Percentiles rank a stretch among this genome's conserved stretches.
Conservation (phyloP, 129 eudicot species). For the Chrysanthemum lavandulifolium region DNA sequence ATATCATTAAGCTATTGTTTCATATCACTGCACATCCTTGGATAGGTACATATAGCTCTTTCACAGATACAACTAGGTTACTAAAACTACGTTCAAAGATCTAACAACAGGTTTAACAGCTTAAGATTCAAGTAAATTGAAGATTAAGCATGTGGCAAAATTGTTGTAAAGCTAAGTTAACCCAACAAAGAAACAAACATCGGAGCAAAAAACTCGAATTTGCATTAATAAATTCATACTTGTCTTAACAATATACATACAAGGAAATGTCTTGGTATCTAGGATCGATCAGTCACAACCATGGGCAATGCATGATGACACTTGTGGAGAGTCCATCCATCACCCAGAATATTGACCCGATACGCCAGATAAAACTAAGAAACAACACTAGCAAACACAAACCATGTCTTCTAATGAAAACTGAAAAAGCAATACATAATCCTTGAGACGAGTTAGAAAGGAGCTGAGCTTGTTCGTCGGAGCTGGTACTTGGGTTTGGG, state of each 20-base stretch:
- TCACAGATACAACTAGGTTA: too few species aligned
- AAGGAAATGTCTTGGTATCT: neutral
- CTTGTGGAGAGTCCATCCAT: neutral
- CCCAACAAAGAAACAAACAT: neutral
- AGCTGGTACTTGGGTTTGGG: constrained; percentile 71
- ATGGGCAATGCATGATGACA: constrained; percentile 5
- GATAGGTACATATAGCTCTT: too few species aligned
- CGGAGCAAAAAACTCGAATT: neutral
- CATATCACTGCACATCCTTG: too few species aligned
- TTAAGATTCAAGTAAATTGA: too few species aligned
- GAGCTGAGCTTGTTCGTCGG: constrained; percentile 65
- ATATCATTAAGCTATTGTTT: too few species aligned
- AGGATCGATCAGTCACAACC: neutral
- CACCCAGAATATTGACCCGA: constrained; percentile 10
- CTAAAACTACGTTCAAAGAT: too few species aligned
- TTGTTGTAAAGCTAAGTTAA: neutral
- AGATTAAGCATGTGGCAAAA: neutral
- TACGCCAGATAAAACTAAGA: constrained; percentile 23
- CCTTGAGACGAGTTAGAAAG: constrained; percentile 32
- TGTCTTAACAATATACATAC: constrained; percentile 30
- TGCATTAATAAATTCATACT: neutral
- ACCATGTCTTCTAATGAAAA: constrained; percentile 15
- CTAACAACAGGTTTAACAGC: too few species aligned
- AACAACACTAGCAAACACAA: constrained; percentile 30
- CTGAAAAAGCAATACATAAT: constrained; percentile 18